Percentiles rank a stretch among this genome's conserved stretches.
Conservation (phyloP, 2,329 filamentous ascomycete genomes). For the Verruconis gallopava region DNA sequence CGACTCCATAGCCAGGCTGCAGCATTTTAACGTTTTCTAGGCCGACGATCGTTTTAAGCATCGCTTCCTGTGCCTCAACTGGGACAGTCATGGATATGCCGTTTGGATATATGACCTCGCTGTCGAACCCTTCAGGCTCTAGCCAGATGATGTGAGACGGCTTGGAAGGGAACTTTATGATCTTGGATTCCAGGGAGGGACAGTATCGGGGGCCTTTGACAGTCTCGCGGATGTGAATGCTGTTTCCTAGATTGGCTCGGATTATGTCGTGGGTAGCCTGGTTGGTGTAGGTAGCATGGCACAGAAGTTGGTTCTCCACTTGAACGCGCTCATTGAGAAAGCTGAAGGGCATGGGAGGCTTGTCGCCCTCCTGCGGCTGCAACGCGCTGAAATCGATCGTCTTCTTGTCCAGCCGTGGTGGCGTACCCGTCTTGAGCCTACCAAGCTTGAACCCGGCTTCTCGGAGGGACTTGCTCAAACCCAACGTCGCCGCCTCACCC, state of each 20-base stretch:
- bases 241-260: conserved; percentile 82
- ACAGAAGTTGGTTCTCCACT: conserved; percentile 72
- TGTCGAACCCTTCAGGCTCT: conserved; percentile 89
- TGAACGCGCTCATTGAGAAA: conserved; percentile 70
- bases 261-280: conserved; percentile 69
- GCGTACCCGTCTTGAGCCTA: conserved; percentile 88
- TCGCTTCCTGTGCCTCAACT: conserved; percentile 67
- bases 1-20: conserved; percentile 90
- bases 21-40: conserved; percentile 85
- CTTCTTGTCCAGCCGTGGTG: conserved; percentile 68
- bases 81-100: conserved; percentile 96
- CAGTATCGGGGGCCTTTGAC: conserved; percentile 93
- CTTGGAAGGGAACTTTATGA: conserved; percentile 76
- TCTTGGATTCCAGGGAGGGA: conserved; percentile 86
- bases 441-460: conserved; percentile 84
- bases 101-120: conserved; percentile 85
- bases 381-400: conserved; percentile 69
- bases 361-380: conserved; percentile 65
- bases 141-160: conserved; percentile 84
- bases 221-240: conserved; percentile 89
- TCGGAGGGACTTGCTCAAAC: conserved; percentile 76
- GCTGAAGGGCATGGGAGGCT: conserved; percentile 80
- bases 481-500: conserved; percentile 86
- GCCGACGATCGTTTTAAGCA: conserved; percentile 77
- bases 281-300: conserved; percentile 81